Percentiles rank a stretch among this genome's conserved stretches.
phyloP scores from a whole-genome alignment of 2,329 filamentous ascomycete species.

The Cryphonectria carpinicola region DNA sequence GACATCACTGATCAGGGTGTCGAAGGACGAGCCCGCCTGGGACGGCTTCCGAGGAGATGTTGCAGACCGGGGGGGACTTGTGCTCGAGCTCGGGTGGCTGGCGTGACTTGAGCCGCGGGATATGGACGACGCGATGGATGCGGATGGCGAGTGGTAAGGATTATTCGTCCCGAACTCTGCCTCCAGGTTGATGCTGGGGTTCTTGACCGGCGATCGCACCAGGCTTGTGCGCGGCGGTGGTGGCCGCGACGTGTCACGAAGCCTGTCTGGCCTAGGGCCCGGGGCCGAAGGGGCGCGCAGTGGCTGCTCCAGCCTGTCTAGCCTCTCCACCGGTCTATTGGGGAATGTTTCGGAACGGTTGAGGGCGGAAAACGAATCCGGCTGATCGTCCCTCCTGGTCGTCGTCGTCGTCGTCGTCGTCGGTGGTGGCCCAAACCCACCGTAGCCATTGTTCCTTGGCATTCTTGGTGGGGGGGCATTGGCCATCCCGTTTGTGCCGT shows the following conservation, averaged over 20 bases:
- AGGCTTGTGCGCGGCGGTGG: conserved; percentile 58
- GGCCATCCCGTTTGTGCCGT: conserved; percentile 38
- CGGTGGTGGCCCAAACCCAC: conserved; percentile 55
- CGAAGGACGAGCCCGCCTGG: conserved; percentile 49
- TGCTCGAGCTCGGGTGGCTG: conserved; percentile 63
- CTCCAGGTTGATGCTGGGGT: conserved; percentile 57
- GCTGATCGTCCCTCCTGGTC: conserved; percentile 42
- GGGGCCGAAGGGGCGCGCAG: conserved; percentile 54
- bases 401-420: conserved; percentile 29
- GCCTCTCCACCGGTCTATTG: conserved; percentile 39
- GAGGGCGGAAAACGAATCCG: conserved; percentile 42
- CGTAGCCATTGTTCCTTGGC: conserved; percentile 59
- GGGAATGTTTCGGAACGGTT: conserved; percentile 60
- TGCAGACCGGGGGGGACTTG: conserved; percentile 56
- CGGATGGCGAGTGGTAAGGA: conserved; percentile 66
- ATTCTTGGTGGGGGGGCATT: conserved; percentile 41
- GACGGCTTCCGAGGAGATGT: conserved; percentile 45
- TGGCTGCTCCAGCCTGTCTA: conserved; percentile 42
- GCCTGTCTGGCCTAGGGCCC: conserved; percentile 45
- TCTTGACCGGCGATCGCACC: conserved; percentile 46
- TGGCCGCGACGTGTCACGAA: conserved; percentile 54
- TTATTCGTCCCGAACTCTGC: conserved; percentile 65
- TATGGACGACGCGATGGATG: conserved; percentile 67
- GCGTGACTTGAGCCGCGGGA: conserved; percentile 50
- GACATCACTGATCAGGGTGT: conserved; percentile 59